Evolutionary conservation across 1,284 basidiomycete species (phyloP).

Genomic region (Puccinia horiana): DNA sequence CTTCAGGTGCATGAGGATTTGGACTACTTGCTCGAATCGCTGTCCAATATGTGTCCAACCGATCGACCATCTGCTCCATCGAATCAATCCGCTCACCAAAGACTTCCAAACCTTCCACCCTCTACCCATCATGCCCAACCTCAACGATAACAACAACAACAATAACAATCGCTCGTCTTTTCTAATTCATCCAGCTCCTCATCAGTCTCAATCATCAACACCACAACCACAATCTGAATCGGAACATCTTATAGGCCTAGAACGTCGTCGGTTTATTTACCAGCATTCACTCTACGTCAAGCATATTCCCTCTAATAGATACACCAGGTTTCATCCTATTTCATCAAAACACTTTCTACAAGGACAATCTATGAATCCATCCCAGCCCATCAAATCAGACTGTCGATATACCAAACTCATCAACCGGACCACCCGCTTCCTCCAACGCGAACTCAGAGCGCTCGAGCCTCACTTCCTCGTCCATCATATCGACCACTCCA

Average conservation of each 20-base stretch:
- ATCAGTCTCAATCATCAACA: background rate
- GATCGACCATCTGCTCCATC: slow-evolving; percentile 27
- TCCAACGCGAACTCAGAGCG: slow-evolving; percentile 29
- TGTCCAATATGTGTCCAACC: slow-evolving; percentile 25
- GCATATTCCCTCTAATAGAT: slow-evolving; percentile 34
- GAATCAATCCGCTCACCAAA: background rate
- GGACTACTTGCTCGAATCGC: slow-evolving; percentile 5
- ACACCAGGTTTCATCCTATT: slow-evolving; percentile 23
- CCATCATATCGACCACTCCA: slow-evolving; percentile 4
- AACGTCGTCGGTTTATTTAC: slow-evolving; percentile 30
- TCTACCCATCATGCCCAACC: slow-evolving; percentile 20
- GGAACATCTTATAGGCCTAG: slow-evolving; percentile 3
- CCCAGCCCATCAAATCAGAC: background rate
- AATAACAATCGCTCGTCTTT: background rate
- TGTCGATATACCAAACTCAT: background rate
- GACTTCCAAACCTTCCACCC: slow-evolving; percentile 29
- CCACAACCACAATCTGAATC: background rate
- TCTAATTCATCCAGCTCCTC: background rate
- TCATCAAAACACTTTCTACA: background rate
- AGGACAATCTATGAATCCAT: background rate
- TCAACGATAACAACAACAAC: background rate
- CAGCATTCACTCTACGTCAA: slow-evolving; percentile 39
- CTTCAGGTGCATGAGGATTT: slow-evolving; percentile 22
- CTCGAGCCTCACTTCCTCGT: background rate
- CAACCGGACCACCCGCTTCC: slow-evolving; percentile 12